phyloP scores from a whole-genome alignment of 208 protist genomes.

The Crithidia bombi region DNA sequence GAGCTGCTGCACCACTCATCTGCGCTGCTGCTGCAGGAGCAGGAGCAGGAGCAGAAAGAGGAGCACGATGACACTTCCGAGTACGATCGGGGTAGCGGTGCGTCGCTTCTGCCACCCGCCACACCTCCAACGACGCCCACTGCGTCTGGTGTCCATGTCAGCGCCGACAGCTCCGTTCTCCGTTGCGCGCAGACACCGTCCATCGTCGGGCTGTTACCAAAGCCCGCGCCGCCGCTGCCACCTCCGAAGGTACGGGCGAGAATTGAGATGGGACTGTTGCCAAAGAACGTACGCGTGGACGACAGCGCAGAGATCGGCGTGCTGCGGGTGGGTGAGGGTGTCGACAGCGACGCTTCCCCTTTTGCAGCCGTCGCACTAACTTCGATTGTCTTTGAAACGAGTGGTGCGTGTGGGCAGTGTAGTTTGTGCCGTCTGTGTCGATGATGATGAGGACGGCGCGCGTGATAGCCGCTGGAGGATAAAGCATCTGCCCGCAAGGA shows the following conservation, averaged over 20 bases:
- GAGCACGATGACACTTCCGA: background rate
- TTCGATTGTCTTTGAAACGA: background rate
- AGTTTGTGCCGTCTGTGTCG: background rate
- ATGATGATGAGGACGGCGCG: background rate
- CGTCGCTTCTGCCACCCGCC: background rate
- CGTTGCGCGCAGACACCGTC: background rate
- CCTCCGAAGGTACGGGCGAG: slow-evolving; percentile 25
- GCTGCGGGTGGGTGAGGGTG: background rate
- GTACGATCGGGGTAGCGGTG: background rate
- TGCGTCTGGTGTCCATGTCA: background rate
- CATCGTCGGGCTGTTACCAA: background rate
- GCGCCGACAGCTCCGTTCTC: background rate
- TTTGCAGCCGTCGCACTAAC: background rate
- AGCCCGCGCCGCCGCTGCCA: background rate
- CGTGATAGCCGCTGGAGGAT: background rate
- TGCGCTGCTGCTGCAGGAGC: slow-evolving; percentile 9
- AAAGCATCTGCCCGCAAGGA: background rate
- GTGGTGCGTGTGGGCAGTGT: background rate
- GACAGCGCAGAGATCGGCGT: slow-evolving; percentile 9
- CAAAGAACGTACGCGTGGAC: background rate
- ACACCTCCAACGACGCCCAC: background rate
- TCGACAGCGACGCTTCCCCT: background rate
- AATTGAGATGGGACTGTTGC: slow-evolving; percentile 18
- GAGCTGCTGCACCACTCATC: slow-evolving; percentile 1
- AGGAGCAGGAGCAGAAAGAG: slow-evolving; percentile 2